phyloP scores from a whole-genome alignment of 2,329 filamentous ascomycete genomes.

The Aspergillus brasiliensis region DNA sequence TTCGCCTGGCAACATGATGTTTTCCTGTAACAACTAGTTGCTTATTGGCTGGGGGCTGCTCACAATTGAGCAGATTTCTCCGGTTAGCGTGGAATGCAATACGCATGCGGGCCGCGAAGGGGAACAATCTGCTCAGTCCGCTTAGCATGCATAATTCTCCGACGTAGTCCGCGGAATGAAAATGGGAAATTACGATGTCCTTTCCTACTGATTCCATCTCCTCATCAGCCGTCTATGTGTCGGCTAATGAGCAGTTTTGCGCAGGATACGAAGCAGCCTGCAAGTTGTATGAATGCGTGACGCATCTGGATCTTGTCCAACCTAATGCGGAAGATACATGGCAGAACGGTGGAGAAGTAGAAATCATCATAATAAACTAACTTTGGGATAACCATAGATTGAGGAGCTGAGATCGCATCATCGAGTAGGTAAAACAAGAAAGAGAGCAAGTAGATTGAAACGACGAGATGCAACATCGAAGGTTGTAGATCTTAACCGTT shows the following conservation, averaged over 20 bases:
- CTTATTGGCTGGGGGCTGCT: slow-evolving; percentile 25
- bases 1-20: background rate
- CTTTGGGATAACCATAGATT: background rate
- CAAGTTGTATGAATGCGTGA: background rate
- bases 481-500: background rate
- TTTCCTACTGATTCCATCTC: background rate
- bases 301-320: background rate
- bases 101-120: background rate
- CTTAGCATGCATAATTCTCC: background rate
- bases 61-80: slow-evolving; percentile 32
- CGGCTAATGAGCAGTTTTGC: slow-evolving; percentile 25
- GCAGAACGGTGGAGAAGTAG: background rate
- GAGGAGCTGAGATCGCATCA: background rate
- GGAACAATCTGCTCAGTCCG: background rate
- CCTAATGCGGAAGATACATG: background rate
- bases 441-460: background rate
- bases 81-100: slow-evolving; percentile 1
- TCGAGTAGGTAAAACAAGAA: background rate
- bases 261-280: background rate
- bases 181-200: background rate
- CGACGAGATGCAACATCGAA: background rate
- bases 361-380: background rate
- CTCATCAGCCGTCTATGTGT: background rate
- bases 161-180: background rate
- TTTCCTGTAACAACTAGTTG: background rate